phyloP scores from a whole-genome alignment of 352 stramenopile species.

The Stephanocyclus meneghinianus region DNA sequence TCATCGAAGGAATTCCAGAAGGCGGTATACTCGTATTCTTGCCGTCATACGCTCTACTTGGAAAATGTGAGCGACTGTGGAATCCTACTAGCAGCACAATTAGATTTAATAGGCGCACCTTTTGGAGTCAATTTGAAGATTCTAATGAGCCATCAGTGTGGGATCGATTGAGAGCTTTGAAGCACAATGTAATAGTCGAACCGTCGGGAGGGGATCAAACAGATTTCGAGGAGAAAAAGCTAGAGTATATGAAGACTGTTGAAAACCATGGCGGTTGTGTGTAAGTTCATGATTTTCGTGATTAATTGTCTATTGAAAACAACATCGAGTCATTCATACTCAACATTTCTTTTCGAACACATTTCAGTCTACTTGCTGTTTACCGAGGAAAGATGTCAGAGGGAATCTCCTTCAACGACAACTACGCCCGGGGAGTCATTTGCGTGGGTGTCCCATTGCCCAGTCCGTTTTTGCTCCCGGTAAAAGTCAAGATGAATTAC shows the following conservation, averaged over 20 bases:
- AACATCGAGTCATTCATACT: not conserved
- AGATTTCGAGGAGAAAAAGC: conserved; percentile 67
- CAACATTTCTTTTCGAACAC: conserved; percentile 7
- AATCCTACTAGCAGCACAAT: conserved; percentile 35
- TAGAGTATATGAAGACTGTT: conserved; percentile 66
- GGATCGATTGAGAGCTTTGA: conserved; percentile 50
- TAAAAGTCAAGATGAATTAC: conserved; percentile 73
- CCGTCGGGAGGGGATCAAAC: conserved; percentile 59
- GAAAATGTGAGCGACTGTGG: conserved; percentile 68
- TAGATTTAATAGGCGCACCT: conserved; percentile 17
- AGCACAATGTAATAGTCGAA: conserved; percentile 74
- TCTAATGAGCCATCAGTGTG: conserved; percentile 45
- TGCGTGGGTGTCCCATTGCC: conserved; percentile 72
- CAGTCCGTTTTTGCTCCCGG: conserved; percentile 37
- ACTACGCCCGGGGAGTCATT: conserved; percentile 69
- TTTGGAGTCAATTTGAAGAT: conserved; percentile 38
- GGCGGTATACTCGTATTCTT: conserved; percentile 77
- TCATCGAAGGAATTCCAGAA: conserved; percentile 62
- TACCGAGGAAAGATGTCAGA: conserved; percentile 80
- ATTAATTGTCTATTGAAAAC: not conserved
- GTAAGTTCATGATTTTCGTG: not conserved
- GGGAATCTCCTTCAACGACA: conserved; percentile 79
- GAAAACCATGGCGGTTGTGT: conserved; percentile 53
- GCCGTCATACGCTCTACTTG: conserved; percentile 64
- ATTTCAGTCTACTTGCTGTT: conserved; percentile 61